Evolutionary conservation across 2,329 filamentous ascomycete species (phyloP), one percentile per base, ranked within the genome.

Genomic region (Ascosphaera pollenicola): DNA sequence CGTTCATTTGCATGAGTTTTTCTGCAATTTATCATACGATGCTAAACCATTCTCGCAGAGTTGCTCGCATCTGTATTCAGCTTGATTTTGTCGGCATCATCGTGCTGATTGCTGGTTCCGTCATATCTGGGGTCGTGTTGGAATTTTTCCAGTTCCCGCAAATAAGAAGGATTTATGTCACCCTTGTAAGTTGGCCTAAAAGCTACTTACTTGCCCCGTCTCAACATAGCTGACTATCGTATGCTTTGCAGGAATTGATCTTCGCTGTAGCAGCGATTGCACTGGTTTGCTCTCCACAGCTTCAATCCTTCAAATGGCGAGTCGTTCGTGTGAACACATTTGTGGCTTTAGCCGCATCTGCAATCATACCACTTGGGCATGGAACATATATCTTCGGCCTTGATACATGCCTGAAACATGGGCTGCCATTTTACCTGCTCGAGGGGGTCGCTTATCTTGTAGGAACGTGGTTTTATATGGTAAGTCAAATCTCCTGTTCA

Each of bases 1-100:
- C 75, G 2, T 62, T 71, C 15, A 41, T 67, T n/a, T 82, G 78
- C 48, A 58, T 83, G 38, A 71, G 74, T 19, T 75, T 80, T 7
- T 52, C 50, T 15, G 42, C 48, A 3, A 38, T 41, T 7, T 54
- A 49, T 36, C 52, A 54, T 37, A 49, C 46, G n/a, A 28, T 53
- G 8, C 43, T 47, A 17, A 51, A 47, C 40, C 50, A 54, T 42
- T 52, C 51, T 8, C 35, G 45, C 31, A 28, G 17, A 13, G 41
- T 51, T 6, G 42, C 48, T 16, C 40, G 47, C 18, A 43, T 52
- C 15, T 48, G 45, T 17, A 39, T 43, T 11, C 41, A 43, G 28
- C 37, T 52, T 11, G 51, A 53, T 38, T 53, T 51, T 41, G 43
- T 49, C 11, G 52, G 49, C 2, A 54, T 54, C 28, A 42, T 53